A percentile compares a stretch with the other conserved stretches of the same genome.
phyloP scores from a whole-genome alignment of 805 yeast genomes.

The Cyberlindnera meyerae region DNA sequence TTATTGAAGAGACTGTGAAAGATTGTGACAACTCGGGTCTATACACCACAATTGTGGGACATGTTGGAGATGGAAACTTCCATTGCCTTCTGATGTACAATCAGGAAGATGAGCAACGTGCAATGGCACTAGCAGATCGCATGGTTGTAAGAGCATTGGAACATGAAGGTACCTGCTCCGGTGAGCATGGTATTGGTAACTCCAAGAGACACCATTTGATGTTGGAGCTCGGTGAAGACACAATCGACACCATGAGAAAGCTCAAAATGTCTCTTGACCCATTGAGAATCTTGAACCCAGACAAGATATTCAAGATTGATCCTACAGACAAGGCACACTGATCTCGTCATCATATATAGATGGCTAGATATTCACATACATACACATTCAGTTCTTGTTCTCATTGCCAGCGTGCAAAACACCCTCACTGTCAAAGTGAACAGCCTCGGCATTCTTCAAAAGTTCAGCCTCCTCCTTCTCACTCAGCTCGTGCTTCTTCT shows the following conservation, averaged over 20 bases:
- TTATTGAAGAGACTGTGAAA: constrained; percentile 55
- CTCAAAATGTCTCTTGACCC: constrained; percentile 73
- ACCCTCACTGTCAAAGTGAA: constrained; percentile 35
- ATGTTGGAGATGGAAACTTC: constrained; percentile 81
- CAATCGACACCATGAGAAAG: constrained; percentile 68
- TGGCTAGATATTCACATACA: background rate
- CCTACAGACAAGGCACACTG: constrained; percentile 36
- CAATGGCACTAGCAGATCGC: constrained; percentile 48
- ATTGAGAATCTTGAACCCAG: constrained; percentile 68
- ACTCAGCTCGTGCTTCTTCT: constrained; percentile 55
- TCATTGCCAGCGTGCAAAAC: constrained; percentile 14
- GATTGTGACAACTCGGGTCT: constrained; percentile 52
- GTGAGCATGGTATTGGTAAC: constrained; percentile 82
- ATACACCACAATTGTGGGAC: constrained; percentile 63
- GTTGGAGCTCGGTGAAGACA: constrained; percentile 59
- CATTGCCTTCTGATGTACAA: constrained; percentile 62
- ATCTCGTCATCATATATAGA: background rate
- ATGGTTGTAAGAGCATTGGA: constrained; percentile 63
- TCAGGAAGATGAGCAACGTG: constrained; percentile 42
- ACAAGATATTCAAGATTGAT: constrained; percentile 68
- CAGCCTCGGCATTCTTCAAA: constrained; percentile 39
- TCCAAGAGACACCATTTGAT: constrained; percentile 62
- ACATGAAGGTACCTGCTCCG: constrained; percentile 78
- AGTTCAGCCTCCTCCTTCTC: constrained; percentile 48
- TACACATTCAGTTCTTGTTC: background rate